phyloP scores from a whole-genome alignment of 169 alveolate genomes.

The Cryptosporidium parvum region DNA sequence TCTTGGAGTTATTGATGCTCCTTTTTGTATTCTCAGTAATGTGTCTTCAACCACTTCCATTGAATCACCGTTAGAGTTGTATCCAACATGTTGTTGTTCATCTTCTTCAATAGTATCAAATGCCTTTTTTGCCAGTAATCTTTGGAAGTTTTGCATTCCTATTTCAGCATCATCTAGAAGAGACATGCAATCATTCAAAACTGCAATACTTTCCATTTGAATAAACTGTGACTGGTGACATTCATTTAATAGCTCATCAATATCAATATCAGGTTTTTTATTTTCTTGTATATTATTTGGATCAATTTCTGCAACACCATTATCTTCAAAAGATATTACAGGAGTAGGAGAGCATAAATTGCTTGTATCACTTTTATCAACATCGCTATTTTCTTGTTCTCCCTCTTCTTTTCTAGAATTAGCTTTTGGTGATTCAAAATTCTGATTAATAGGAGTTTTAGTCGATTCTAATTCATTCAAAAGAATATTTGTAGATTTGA shows the following conservation, averaged over 20 bases:
- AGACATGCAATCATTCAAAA: slow-evolving; percentile 64
- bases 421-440: not conserved
- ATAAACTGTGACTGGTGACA: slow-evolving; percentile 68
- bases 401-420: slow-evolving; percentile 19
- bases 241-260: slow-evolving; percentile 55
- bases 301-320: not conserved
- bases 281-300: not conserved
- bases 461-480: not conserved
- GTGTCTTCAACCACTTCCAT: slow-evolving; percentile 55
- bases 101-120: slow-evolving; percentile 44
- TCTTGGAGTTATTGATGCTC: slow-evolving; percentile 58
- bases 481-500: not conserved
- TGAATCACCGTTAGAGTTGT: slow-evolving; percentile 15
- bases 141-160: slow-evolving; percentile 75
- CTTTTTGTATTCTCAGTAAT: slow-evolving; percentile 39
- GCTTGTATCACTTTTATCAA: slow-evolving; percentile 3
- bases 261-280: not conserved
- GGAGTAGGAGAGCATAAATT: slow-evolving; percentile 20
- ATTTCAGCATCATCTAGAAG: slow-evolving; percentile 67
- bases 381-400: slow-evolving; percentile 12
- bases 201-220: slow-evolving; percentile 71
- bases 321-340: slow-evolving; percentile 13
- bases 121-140: slow-evolving; percentile 55
- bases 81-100: not conserved
- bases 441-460: not conserved